Conservation (phyloP, 768 basidiomycete species). For the Rhodotorula babjevae region DNA sequence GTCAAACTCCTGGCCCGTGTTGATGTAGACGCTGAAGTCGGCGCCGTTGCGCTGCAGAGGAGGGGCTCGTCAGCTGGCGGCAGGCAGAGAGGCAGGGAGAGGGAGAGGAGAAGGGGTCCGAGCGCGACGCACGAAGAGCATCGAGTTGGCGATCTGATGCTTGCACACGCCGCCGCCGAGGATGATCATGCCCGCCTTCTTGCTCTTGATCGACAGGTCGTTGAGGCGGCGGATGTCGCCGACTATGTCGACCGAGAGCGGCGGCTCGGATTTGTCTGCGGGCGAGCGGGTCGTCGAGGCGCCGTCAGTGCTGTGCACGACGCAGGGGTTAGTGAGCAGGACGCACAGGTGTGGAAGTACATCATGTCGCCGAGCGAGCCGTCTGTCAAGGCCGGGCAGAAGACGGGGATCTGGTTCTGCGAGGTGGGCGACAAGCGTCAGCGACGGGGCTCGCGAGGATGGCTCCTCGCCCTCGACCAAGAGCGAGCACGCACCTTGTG, state of each 20-base stretch:
- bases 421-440: conserved; percentile 29
- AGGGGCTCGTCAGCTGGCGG: no score
- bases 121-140: conserved; percentile 88
- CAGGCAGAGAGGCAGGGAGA: background rate
- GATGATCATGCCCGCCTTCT: conserved; percentile 96
- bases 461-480: background rate
- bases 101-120: no score
- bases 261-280: conserved; percentile 42
- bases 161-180: conserved; percentile 98
- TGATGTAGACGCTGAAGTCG: conserved; percentile 94
- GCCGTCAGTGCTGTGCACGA: background rate
- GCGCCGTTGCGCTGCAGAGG: conserved; percentile 84
- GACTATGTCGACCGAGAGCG: conserved; percentile 83
- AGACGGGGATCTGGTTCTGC: conserved; percentile 96
- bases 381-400: conserved; percentile 96
- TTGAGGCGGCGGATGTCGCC: conserved; percentile 87
- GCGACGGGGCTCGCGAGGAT: background rate
- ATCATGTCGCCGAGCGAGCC: conserved; percentile 99
- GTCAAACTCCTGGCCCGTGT: conserved; percentile 98
- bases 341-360: conserved; percentile 93
- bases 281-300: no score
- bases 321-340: conserved; percentile 46
- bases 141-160: conserved; percentile 99
- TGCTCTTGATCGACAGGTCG: conserved; percentile 76
- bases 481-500: conserved; percentile 70